Evolutionary conservation across 257 asterid genomes (phyloP), one percentile per base, ranked within the genome.

Genomic region (Nicotiana sylvestris): DNA sequence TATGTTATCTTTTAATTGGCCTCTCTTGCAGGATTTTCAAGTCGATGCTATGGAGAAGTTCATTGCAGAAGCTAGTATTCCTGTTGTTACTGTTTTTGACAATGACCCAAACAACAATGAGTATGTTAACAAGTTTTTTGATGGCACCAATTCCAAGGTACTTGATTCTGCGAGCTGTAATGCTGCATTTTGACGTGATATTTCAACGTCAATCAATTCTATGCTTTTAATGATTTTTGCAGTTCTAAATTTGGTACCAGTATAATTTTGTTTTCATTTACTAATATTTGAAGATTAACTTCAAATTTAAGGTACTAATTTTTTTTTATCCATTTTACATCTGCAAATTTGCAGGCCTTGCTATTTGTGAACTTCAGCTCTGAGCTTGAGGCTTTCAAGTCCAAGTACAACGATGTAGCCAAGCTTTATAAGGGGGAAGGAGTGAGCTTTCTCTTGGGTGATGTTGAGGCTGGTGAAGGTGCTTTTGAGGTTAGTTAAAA

Each of bases 361-460:
- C 92, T 95, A 21, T 90, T 92, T 77, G 89, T 88, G 70, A 88
- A 92, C 94, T 93, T 95, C 87, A 93, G 87, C 89, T 58, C 80
- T 66, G 96, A 92, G 69, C 88, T 84, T 5, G 92, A 91, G 37
- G 86, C 90, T 43, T 95, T 92, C 87, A 83, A 87, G 80, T 66
- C 91, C 32, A 92, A 87, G 51, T 93, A 90, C 77, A 88, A 85
- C 70, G 92, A 91, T 27, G 95, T 87, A 82, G 98, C 98, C 5
- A 83, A 86, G 74, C 86, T 81, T 80, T 89, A 88, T 89, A 91
- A 95, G 81, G 95, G 90, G 60, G 86, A 92, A 84, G 97, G 94
- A 69, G 32, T 93, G 81, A 88, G 89, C 79, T 95, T 95, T 86
- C 81, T 93, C 89, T 85, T 95, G 77, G 98, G 97, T 9, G 98